Evolutionary conservation across 768 basidiomycete species (phyloP), one percentile per base, ranked within the genome.

Genomic region (Lactarius deliciosus): DNA sequence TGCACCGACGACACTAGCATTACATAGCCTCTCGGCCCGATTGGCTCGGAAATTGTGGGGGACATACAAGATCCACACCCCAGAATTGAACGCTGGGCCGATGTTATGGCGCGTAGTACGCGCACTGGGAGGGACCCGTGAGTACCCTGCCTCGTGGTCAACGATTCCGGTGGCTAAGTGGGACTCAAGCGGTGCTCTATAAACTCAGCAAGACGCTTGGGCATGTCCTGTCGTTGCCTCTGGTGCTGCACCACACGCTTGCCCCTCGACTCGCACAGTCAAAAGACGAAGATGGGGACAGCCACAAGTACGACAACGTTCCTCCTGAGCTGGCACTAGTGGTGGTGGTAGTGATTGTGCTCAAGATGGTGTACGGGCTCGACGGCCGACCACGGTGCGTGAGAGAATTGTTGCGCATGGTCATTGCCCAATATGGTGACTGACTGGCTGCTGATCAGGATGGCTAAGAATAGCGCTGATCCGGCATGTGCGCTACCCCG

Each of bases 281-380:
- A 13, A 79, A 77, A 66, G 70, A 71, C 28, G 72, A 72, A 16
- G 84, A 85, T 69, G 78, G 78, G 18, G 77, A 76, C 56, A 74
- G 77, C 28, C 85, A 87, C 73, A 81, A 79, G 62, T 80, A 82
- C 62, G 91, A 92, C 75, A 86, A 83, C 69, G 81, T 83, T 34
- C 86, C 91, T 7, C 82, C 88, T 11, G 93, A 95, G 73, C 77
- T 89, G 58, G 82, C 83, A 3, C 77, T 92, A 28, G 74, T 85
- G 54, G 85, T 83, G 2, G 80, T 79, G 16, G 82, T 83, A 57
- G 80, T 94, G 15, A 81, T 93, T 13, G 86, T 87, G 41, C 79
- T 95, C 71, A 96, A 95, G 78, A 81, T 96, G 81, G 83, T 88
- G 30, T 95, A 95, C 72, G 95, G 94, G 0, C 73, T 95, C 34